These are phyloP conservation scores for Cercospora berteroae DNA, from an alignment of 2,329 filamentous ascomycete species.

Conservation along the genomic window DNA sequence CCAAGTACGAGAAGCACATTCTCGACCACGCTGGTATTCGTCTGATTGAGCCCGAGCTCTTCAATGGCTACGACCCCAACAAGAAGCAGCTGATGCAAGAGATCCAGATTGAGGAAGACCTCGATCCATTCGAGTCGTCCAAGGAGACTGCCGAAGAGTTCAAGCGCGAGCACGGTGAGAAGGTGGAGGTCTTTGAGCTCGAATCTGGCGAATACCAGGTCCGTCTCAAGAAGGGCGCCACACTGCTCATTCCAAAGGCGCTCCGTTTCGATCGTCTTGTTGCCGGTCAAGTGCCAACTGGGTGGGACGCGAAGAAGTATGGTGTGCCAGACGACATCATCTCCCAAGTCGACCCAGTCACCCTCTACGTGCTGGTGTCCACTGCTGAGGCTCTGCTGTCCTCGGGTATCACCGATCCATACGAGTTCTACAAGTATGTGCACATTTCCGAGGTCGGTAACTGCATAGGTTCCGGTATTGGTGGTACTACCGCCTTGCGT, in stretches of 20 bases:
- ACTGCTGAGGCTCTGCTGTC: constrained; percentile 88
- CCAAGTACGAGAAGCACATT: constrained; percentile 95
- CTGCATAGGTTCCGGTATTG: constrained; percentile 97
- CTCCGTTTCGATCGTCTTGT: constrained; percentile 96
- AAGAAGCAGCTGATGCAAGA: constrained; percentile 98
- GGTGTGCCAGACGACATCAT: constrained; percentile 98
- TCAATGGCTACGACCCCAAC: constrained; percentile 94
- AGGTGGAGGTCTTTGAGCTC: constrained; percentile 96
- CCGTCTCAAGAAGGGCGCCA: constrained; percentile 91
- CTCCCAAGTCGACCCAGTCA: constrained; percentile 93
- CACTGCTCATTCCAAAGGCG: constrained; percentile 93
- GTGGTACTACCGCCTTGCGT: constrained; percentile 84
- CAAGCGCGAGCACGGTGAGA: constrained; percentile 93
- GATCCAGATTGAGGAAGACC: constrained; percentile 93
- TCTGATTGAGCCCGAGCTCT: constrained; percentile 94
- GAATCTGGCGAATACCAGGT: constrained; percentile 91
- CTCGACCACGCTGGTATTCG: constrained; percentile 96
- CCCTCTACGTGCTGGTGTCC: constrained; percentile 89
- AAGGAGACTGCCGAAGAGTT: constrained; percentile 98
- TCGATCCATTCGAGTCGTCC: constrained; percentile 94
- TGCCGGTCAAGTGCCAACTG: constrained; percentile 92
- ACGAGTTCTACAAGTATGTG: constrained; percentile 99
- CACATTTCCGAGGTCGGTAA: constrained; percentile 97
- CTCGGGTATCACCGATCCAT: constrained; percentile 95
- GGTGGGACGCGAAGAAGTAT: constrained; percentile 95